Percentiles rank a stretch among this genome's conserved stretches.
These are phyloP conservation scores for Hymenoscyphus scutula DNA, from an alignment of 2,329 filamentous ascomycete genomes.

Conservation along the genomic window DNA sequence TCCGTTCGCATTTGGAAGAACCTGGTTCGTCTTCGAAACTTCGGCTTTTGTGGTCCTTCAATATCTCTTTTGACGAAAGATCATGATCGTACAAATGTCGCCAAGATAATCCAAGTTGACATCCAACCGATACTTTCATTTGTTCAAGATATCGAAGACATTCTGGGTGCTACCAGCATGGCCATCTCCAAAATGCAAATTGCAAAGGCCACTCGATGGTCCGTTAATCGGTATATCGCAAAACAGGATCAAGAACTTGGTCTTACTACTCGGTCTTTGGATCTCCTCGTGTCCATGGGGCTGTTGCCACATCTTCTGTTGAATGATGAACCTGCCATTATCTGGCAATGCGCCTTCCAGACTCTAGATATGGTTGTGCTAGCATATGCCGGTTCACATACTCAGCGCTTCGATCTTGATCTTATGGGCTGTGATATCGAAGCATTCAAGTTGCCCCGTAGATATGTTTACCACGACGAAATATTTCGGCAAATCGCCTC, in stretches of 20 bases:
- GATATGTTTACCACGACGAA: neutral
- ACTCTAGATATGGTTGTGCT: constrained; percentile 16
- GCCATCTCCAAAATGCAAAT: neutral
- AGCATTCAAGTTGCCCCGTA: neutral
- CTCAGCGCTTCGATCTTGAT: constrained; percentile 13
- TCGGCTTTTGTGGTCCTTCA: neutral
- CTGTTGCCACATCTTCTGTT: neutral
- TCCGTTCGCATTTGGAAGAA: neutral
- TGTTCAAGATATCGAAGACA: neutral
- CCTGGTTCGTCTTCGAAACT: neutral
- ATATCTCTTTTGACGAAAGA: neutral
- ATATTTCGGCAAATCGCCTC: neutral
- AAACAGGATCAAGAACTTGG: neutral
- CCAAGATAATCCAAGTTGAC: neutral
- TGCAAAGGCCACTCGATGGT: neutral
- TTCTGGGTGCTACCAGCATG: neutral
- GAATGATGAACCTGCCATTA: neutral
- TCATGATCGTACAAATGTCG: neutral
- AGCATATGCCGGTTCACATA: constrained; percentile 21
- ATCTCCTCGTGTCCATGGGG: neutral
- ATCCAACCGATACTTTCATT: neutral
- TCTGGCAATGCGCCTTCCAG: constrained; percentile 16
- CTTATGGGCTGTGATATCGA: constrained; percentile 1
- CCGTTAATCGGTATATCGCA: neutral
- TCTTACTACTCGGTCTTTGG: neutral